Percentiles rank a stretch among this genome's conserved stretches.
Evolutionary conservation across 495 filamentous ascomycete genomes (phyloP).

Genomic region (Paragyromitra xinjiangensis): DNA sequence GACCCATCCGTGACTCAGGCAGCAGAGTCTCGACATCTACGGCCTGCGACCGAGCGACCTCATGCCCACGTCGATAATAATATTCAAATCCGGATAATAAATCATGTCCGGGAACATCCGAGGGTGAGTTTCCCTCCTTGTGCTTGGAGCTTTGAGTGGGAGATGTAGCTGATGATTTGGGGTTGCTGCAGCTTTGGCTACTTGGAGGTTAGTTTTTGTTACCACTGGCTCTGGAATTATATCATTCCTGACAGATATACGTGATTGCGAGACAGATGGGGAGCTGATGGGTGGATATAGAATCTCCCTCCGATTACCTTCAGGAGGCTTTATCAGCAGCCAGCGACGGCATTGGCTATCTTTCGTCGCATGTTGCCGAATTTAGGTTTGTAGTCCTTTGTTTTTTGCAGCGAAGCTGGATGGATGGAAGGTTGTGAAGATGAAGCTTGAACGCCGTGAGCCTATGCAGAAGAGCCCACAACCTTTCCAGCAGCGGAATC

Average conservation of each 20-base stretch:
- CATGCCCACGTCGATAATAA: not conserved
- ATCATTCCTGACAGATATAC: not conserved
- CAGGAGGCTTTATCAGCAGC: constrained; percentile 89
- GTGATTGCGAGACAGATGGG: not conserved
- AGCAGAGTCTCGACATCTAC: not conserved
- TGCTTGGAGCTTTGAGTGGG: not conserved
- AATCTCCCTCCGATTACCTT: constrained; percentile 87
- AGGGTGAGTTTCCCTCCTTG: constrained; percentile 35
- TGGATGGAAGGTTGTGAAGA: not conserved
- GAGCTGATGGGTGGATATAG: constrained; percentile 46
- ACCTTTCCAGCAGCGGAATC: no score
- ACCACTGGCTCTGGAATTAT: not conserved
- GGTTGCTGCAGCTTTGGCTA: constrained; percentile 46
- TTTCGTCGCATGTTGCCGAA: constrained; percentile 97
- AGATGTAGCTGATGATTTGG: constrained; percentile 21
- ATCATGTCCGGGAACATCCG: constrained; percentile 52
- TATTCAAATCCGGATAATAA: constrained; percentile 10
- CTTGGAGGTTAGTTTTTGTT: constrained; percentile 41
- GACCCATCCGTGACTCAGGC: not conserved
- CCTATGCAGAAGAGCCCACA: no score
- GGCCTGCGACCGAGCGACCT: not conserved
- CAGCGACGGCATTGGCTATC: constrained; percentile 91
- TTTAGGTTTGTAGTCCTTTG: constrained; percentile 68
- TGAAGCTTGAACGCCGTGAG: not conserved
- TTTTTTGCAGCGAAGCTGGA: not conserved